Evolutionary conservation across 371 early-diverging fungal species (phyloP), one percentile per base, ranked within the genome.

Genomic region (Thermomucor indicae-seudaticae): DNA sequence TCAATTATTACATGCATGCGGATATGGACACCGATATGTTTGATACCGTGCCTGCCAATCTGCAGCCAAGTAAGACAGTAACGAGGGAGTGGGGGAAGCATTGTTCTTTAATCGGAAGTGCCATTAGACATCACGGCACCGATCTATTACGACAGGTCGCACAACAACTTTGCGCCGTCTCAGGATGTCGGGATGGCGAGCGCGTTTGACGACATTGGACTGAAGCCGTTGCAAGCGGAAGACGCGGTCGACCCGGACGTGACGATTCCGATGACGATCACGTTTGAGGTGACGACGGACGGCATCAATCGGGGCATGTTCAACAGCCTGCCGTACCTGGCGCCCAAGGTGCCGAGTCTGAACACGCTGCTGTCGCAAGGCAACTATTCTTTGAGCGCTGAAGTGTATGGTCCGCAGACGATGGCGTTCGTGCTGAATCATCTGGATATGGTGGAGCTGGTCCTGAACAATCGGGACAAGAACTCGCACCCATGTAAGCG

Each of bases 1-100:
- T 52, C 28, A 90, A 91, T 69, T 89, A 83, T 57, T 49, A 64
- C 30, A 55, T 89, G 58, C 85, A 84, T 46, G 85, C 83, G 14
- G 83, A 84, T 49, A 82, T 89, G 83, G 79, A 88, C 42, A 72
- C 72, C 12, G 72, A 60, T 58, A 87, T 89, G 87, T 86, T 88
- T 58, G 88, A 87, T 58, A 42, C 32, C 23, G 53, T 81, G 17
- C 85, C 88, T 2, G 66, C 49, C 0, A 67, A 52, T 19, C 71
- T 88, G 22, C 27, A 67, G 27, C 43, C 77, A 51, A 81, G 58
- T 58, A 55, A 31, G 60, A 39, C n/a, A 29, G 17, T 23, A 16
- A 10, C 16, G 19, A 30, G 12, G 4, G 34, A 24, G 37, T 19
- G 4, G 19, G 11, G 10, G 4, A 20, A 8, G 22, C 12, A 55